Base-by-base conservation (phyloP, 1,139 yeast genomes). In the Suhomyces yuchorum region DNA sequence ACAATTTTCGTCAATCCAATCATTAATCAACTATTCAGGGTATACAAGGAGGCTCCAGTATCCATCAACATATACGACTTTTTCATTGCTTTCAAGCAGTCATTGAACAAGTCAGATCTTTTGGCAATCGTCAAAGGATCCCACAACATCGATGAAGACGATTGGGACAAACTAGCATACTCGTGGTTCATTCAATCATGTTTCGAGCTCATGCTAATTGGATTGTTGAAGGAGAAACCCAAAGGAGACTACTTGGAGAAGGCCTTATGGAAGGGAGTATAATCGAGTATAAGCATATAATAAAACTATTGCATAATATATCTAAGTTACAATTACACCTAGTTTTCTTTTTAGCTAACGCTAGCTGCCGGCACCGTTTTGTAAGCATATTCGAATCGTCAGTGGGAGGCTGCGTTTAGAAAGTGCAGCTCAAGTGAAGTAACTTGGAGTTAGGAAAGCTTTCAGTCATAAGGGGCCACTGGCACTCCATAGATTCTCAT, bases 41-140 rank as follows among this genome's bases (percentile, higher is more conserved):
- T 90, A 18, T 86, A 86, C 63, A 80, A 93, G 52, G 97, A 91
- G 59, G 93, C 97, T 0, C 88, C 90, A 23, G 75, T 84, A 2
- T 71, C 77, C 22, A 77, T 90, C 53, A 91, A 90, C 60, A 78
- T 89, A 43, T 87, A 78, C 65, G 97, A 91, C 58, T 87, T 87
- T 59, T 91, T 78, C 61, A 68, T 74, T 42, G 91, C 92, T 1
- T 91, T 89, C 68, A 81, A 78, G 58, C 81, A 77, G 50, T 70
- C 83, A 0, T 59, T 88, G 22, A 74, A 77, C 18, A 71, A 70
- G 45, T 59, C 62, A 0, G 63, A 67, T 15, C 60, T 83, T 1
- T 51, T 75, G 41, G 36, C 42, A 4, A 34, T 48, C 4, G 36
- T 49, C 2, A 35, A 19, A 8, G 8, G 4, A 3, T 18, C 19